Evolutionary conservation across 768 basidiomycete genomes (phyloP), one percentile per base, ranked within the genome.

Genomic region (Gymnopilus junonius): DNA sequence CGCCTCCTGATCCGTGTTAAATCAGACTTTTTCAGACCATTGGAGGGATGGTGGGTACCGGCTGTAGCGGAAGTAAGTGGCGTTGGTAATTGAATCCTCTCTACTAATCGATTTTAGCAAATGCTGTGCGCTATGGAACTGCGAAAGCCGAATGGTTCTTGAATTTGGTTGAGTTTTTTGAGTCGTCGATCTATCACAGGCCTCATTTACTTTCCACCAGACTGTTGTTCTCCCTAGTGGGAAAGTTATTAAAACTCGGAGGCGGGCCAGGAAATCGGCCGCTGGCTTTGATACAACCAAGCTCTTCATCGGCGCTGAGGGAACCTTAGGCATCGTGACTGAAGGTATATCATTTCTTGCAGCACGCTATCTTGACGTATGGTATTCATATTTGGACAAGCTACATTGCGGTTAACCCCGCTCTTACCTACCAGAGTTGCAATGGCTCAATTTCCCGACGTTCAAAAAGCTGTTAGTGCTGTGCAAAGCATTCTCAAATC

Each of bases 271-370:
- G 51, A 96, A 97, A 72, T 94, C 92, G 3, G 85, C 94, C 0
- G 92, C 93, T 0, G 95, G 95, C 0, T 95, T 91, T 69, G 95
- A 96, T 70, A 83, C 85, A 1, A 95, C 92, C 0, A 95, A 95
- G 72, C 74, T 95, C 2, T 95, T 95, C 76, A 91, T 95, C 51
- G 94, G 94, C 4, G 92, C 93, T 2, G 94, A 95, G 74, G 94
- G 94, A 6, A 96, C 94, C 0, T 74, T 95, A 46, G 94, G 94
- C 3, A 91, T 96, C 66, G 87, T 96, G n/a, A 94, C 92, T 0
- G 94, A 95, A 79, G 90, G 91, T 84, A 57, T n/a, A n/a, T n/a
- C 51, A 67, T 56, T 8, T 14, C 17, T 20, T 31, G 35, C 21
- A 20, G 37, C 32, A 20, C n/a, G n/a, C 50, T 59, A 21, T 21